Percentiles rank a stretch among this genome's conserved stretches.
Evolutionary conservation across 495 filamentous ascomycete species (phyloP).

Genomic region (Penicillium dipodomyicola): DNA sequence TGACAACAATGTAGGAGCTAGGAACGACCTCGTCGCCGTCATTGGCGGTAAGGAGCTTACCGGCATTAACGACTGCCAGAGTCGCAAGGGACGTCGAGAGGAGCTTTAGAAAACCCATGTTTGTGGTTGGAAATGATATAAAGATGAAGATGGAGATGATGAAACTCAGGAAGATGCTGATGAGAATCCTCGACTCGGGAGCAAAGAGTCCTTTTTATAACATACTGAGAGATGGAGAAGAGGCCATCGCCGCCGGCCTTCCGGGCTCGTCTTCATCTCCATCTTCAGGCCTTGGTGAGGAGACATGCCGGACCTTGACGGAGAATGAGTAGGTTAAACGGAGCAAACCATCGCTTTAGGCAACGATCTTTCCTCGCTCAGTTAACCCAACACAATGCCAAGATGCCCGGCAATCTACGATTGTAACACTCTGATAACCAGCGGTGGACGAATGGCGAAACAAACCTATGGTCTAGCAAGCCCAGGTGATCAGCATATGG

Average conservation of each 20-base stretch:
- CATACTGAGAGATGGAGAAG: constrained; percentile 4
- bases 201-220: constrained; percentile 4
- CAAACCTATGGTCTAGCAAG: not conserved
- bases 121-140: constrained; percentile 7
- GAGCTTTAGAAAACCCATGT: constrained; percentile 16
- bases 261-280: constrained; percentile 9
- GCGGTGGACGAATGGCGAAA: not conserved
- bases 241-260: constrained; percentile 16
- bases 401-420: not conserved
- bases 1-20: constrained; percentile 20
- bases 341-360: constrained; percentile 10
- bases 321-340: constrained; percentile 9
- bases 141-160: constrained; percentile 7
- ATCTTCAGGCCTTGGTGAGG: constrained; percentile 9
- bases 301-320: constrained; percentile 8
- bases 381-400: constrained; percentile 6
- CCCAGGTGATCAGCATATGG: not conserved
- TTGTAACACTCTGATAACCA: not conserved
- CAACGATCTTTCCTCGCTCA: constrained; percentile 2
- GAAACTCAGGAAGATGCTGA: constrained; percentile 8
- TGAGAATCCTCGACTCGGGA: constrained; percentile 12
- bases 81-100: constrained; percentile 15
- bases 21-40: constrained; percentile 10
- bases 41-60: constrained; percentile 9
- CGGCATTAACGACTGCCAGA: constrained; percentile 17